Evolutionary conservation across 2,329 filamentous ascomycete species (phyloP).

Genomic region (Truncatella angustata): DNA sequence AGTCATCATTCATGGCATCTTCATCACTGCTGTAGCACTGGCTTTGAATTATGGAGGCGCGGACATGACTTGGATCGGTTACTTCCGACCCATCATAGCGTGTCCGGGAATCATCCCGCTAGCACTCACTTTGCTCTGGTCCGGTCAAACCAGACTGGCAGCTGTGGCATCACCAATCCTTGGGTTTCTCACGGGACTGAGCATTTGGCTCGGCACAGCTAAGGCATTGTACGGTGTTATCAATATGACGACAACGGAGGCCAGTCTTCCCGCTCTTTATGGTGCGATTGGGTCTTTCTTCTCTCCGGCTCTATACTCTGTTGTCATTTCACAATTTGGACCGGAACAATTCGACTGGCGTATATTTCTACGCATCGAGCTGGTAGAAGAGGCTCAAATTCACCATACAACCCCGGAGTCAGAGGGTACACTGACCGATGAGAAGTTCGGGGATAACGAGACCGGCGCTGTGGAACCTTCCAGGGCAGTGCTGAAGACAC

Average conservation of each 20-base stretch:
- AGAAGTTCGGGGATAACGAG: neutral
- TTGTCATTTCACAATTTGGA: conserved; percentile 39
- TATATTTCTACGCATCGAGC: conserved; percentile 44
- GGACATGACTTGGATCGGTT: conserved; percentile 43
- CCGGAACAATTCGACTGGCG: conserved; percentile 32
- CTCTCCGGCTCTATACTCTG: conserved; percentile 40
- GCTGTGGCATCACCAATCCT: conserved; percentile 34
- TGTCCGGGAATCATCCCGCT: conserved; percentile 41
- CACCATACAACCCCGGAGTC: neutral
- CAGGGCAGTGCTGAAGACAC: neutral
- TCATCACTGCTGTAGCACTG: conserved; percentile 46
- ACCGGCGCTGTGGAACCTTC: neutral
- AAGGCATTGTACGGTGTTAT: conserved; percentile 37
- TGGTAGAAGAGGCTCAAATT: conserved; percentile 35
- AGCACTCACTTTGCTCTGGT: conserved; percentile 42
- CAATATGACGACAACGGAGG: conserved; percentile 37
- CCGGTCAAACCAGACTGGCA: conserved; percentile 41
- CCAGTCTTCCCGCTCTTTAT: conserved; percentile 40
- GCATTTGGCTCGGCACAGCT: conserved; percentile 41
- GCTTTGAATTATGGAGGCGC: conserved; percentile 47
- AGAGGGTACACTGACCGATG: neutral
- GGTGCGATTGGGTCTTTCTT: conserved; percentile 44
- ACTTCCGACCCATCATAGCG: conserved; percentile 23
- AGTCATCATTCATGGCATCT: conserved; percentile 44
- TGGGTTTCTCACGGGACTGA: conserved; percentile 40